Evolutionary conservation across 768 basidiomycete species (phyloP), one percentile per base, ranked within the genome.

Genomic region (Rubroboletus pulcherrimus): DNA sequence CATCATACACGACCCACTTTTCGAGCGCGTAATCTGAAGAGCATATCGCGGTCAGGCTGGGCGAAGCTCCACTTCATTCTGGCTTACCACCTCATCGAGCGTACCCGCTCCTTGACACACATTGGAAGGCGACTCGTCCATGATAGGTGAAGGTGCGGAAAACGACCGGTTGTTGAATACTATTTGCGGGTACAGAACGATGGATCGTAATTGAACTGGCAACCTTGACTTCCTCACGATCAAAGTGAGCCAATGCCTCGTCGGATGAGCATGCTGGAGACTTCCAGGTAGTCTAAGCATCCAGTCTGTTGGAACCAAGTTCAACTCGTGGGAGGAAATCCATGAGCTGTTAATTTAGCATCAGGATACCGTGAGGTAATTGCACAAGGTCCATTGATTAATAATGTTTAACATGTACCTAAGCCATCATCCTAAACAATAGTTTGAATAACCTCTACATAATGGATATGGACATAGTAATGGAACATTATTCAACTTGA

Each of bases 71-170:
- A 37, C 29, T n/a, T 8, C 15, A 39, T 29, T 10, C 48, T 47
- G n/a, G 19, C 65, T 67, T 50, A 67, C 66, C 42, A 33, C 51
- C 0, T 62, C 62, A 40, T 64, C 67, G 7, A 69, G 53, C 17
- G 57, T 55, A 10, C 58, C 40, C 6, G 51, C 40, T 34, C 57
- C 56, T 29, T 45, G 39, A 11, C 1, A 50, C 0, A 26, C 21
- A 33, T 24, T 9, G 12, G 43, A 43, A 34, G 60, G 30, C 7
- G 4, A 15, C n/a, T 35, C 35, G 29, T 51, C 43, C 56, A 66
- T 64, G 2, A 12, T 33, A 38, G 39, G 34, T 21, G 47, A 40
- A 26, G 54, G 48, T 12, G 53, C n/a, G 7, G 55, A 55, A 35
- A 53, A 53, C 4, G 35, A 39, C 17, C 48, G 49, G 39, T 33